Evolutionary conservation across 371 early-diverging fungal species (phyloP), one percentile per base, ranked within the genome.

Genomic region (Mucor piriformis): DNA sequence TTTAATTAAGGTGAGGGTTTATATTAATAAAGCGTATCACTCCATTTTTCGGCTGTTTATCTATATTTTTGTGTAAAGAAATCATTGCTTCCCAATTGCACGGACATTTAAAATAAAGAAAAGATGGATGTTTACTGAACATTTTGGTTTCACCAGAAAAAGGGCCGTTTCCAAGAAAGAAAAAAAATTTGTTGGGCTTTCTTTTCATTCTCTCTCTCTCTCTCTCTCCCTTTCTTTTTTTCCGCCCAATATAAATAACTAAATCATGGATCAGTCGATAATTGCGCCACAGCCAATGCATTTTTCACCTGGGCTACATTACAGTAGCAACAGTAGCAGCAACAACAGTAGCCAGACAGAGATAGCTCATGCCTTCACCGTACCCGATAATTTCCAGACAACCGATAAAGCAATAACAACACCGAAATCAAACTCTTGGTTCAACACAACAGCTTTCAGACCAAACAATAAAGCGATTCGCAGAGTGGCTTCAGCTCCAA

Each of bases 401-500:
- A 12, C 46, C 46, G 12, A 49, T 60, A 43, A 56, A 44, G 48
- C 24, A 67, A 54, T 29, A 8, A 44, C 61, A 52, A 53, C 66
- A 61, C 61, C 61, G 42, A 81, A 76, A 42, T 77, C 70, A 8
- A 76, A 79, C 61, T 73, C 74, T 15, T 79, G 79, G 79, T 76
- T 79, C 42, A 61, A 65, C 24, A 58, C 74, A 16, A 61, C 54
- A 16, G 46, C 54, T 24, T 55, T 60, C 34, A 54, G 50, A 34
- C 44, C 59, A n/a, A 66, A 44, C 18, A 46, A 54, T 12, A 74
- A 77, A 59, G 59, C 67, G 32, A 75, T 85, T 42, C 79, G 83
- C 33, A 69, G 85, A 60, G 83, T 81, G n/a, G 81, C 82, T n/a
- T 85, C 85, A 18, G 76, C 81, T 20, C 85, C 85, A 4, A 82